Evolutionary conservation across 148 eudicot genomes (phyloP).

Genomic region (Silene latifolia): DNA sequence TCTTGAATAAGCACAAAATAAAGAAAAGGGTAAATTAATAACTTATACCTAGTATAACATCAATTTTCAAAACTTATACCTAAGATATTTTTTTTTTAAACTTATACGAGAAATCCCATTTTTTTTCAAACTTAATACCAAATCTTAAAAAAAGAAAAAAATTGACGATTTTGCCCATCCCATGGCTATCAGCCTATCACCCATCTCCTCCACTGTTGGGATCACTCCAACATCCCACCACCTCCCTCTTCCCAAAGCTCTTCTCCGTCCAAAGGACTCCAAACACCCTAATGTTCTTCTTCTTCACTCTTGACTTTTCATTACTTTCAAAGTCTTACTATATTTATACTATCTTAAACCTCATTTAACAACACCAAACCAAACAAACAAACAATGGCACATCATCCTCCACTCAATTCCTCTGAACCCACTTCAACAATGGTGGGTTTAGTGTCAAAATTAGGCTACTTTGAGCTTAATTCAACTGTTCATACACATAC

Average conservation of each 20-base stretch:
- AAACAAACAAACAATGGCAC: slow-evolving; percentile 55
- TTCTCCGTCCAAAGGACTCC: slow-evolving; percentile 7
- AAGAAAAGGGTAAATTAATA: too few relatives aligned
- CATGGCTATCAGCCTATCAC: too few relatives aligned
- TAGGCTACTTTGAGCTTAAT: slow-evolving; percentile 43
- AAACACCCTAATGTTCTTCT: neutral
- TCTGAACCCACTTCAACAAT: slow-evolving; percentile 46
- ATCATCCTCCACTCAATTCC: slow-evolving; percentile 45
- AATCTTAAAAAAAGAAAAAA: too few relatives aligned
- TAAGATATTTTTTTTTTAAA: too few relatives aligned
- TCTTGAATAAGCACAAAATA: too few relatives aligned
- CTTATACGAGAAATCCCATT: too few relatives aligned
- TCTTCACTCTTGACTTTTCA: neutral
- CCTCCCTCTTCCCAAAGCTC: neutral
- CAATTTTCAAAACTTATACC: too few relatives aligned
- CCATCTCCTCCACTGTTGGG: too few relatives aligned
- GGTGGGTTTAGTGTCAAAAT: slow-evolving; percentile 35
- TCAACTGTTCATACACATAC: slow-evolving; percentile 23
- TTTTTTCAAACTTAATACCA: too few relatives aligned
- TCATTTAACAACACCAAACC: neutral
- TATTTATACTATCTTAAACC: neutral
- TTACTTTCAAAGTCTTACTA: neutral
- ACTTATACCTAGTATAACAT: too few relatives aligned
- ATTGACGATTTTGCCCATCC: too few relatives aligned
- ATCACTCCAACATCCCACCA: too few relatives aligned